Base-by-base conservation (phyloP, 2,329 filamentous ascomycete species). In the Botryotinia convoluta region DNA sequence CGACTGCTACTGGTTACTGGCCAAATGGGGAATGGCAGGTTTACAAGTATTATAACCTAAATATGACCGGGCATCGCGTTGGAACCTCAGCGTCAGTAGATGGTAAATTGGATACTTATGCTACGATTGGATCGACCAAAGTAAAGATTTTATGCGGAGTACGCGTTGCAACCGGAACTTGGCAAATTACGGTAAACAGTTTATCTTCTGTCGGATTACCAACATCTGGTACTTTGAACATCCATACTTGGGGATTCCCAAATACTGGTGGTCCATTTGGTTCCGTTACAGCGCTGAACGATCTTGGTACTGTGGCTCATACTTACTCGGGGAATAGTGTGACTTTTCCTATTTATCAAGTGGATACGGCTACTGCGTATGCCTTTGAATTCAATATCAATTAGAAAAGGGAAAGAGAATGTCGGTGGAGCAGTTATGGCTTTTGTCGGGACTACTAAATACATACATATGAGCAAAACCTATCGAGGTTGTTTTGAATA, bases 31-130 rank as follows among this genome's bases (percentile, higher is more conserved):
- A 85, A 37, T 86, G 81, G 78, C 83, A 85, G 70, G 81, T 86
- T 16, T 86, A 86, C 77, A 83, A 84, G 71, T 86, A 85, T 78
- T 86, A 86, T 77, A 80, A 82, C 62, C 75, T 79, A 4, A 83
- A 83, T 61, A 85, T 86, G 84, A 83, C 82, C 0, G 84, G 84
- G 5, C 69, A 80, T 22, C 81, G 84, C 26, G 80, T 83, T 8
- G 79, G 78, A 0, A 84, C 83, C 3, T 78, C 79, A 0, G 79
- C 78, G 0, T 82, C 83, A 0, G 74, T 71, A 5, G 77, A 79
- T 54, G 20, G 20, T 6, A 44, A 71, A 20, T 39, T 77, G 26
- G 77, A 79, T 64, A 74, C 74, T 1, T 79, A 77, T 51, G 77
- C 77, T 18, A 78, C 76, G 0, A 71, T 77, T 32, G 77, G 76